A percentile compares a stretch with the other conserved stretches of the same genome.
These are phyloP conservation scores for Coemansia sp. DNA, from an alignment of 192 early-diverging fungal genomes.

Conservation along the genomic window DNA sequence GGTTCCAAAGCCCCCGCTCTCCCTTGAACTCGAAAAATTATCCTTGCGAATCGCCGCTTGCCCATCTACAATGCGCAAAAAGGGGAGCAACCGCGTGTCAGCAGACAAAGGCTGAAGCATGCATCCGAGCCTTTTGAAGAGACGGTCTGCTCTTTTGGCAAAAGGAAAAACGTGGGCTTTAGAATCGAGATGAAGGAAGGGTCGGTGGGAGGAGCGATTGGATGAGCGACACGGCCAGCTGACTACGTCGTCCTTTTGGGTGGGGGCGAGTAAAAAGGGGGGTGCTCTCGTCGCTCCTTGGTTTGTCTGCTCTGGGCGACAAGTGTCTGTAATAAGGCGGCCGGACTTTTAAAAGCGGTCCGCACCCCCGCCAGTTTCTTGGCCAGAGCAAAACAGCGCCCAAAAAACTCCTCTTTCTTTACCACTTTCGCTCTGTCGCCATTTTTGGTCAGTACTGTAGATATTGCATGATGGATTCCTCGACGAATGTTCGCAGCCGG, in stretches of 20 bases:
- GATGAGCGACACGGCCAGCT: conserved; percentile 1
- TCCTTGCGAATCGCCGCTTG: too few species aligned
- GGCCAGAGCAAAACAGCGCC: too few species aligned
- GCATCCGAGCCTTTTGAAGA: not conserved
- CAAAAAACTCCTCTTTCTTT: not conserved
- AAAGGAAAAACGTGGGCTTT: conserved; percentile 10
- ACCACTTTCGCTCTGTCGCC: not conserved
- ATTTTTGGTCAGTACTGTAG: too few species aligned
- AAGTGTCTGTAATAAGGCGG: not conserved
- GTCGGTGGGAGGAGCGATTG: not conserved
- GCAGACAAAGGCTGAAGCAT: not conserved
- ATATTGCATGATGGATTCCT: conserved; percentile 20
- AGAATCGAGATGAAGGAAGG: not conserved
- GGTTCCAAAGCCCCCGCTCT: too few species aligned
- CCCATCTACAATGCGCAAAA: conserved; percentile 1
- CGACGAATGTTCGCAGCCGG: conserved; percentile 4
- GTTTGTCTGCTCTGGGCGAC: too few species aligned
- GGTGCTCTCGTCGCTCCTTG: too few species aligned
- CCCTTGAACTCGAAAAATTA: too few species aligned
- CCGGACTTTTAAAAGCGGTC: conserved; percentile 1
- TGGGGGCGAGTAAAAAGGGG: not conserved
- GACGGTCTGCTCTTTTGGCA: conserved; percentile 5
- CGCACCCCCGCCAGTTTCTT: not conserved
- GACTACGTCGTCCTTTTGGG: not conserved
- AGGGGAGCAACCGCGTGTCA: conserved; percentile 1